These are phyloP conservation scores for Spergularia azorica DNA, from an alignment of 179 eudicot species.

Conservation along the genomic window DNA sequence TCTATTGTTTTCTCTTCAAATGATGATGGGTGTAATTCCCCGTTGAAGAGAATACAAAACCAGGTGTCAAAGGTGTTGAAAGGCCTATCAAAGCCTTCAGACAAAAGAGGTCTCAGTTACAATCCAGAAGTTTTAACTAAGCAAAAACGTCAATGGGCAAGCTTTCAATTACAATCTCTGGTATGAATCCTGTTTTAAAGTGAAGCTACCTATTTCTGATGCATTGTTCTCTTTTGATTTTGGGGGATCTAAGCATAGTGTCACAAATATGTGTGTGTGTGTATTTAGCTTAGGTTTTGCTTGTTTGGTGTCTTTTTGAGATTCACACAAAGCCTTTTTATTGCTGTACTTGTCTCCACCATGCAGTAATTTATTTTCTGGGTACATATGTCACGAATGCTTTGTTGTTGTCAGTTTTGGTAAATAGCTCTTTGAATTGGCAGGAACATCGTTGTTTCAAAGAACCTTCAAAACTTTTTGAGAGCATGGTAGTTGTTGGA, in stretches of 20 bases:
- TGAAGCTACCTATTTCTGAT: neutral
- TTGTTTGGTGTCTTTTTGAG: neutral
- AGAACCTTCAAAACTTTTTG: conserved; percentile 88
- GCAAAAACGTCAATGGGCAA: conserved; percentile 99
- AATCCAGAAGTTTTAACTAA: conserved; percentile 93
- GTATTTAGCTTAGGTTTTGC: conserved; percentile 6
- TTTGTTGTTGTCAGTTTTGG: neutral
- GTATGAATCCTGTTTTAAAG: conserved; percentile 41
- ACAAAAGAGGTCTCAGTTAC: conserved; percentile 59
- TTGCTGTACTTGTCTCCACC: neutral
- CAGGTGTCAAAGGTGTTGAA: conserved; percentile 69
- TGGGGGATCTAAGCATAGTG: neutral
- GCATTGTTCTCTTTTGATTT: neutral
- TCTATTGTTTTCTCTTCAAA: conserved; percentile 73
- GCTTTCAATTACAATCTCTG: conserved; percentile 77
- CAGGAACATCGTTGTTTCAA: conserved; percentile 78
- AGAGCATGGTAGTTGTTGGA: conserved; percentile 97
- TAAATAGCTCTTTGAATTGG: conserved; percentile 7
- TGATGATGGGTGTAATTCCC: conserved; percentile 61
- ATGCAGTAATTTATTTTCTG: neutral
- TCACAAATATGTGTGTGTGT: conserved; percentile 5
- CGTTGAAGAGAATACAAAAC: conserved; percentile 66
- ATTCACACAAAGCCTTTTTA: neutral
- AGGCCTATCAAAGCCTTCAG: conserved; percentile 76
- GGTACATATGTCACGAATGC: neutral